Percentiles rank a stretch among this genome's conserved stretches.
phyloP scores from a whole-genome alignment of 1,139 yeast species.

The Taphrina deformans region DNA sequence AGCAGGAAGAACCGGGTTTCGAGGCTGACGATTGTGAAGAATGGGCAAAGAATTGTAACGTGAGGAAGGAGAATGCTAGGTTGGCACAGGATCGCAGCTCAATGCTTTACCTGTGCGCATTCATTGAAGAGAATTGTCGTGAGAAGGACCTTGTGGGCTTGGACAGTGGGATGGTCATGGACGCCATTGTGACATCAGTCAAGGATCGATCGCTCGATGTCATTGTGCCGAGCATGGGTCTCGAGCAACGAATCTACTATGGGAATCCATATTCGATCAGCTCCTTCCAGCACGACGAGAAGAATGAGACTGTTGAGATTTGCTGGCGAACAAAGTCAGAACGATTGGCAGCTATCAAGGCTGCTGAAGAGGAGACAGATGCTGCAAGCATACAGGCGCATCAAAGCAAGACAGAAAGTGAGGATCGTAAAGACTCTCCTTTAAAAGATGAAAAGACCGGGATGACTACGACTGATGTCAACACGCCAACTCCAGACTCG shows the following conservation, averaged over 20 bases:
- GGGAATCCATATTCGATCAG: conserved; percentile 56
- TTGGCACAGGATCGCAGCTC: conserved; percentile 93
- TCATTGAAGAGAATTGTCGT: conserved; percentile 49
- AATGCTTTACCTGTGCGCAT: conserved; percentile 79
- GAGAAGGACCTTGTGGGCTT: conserved; percentile 75
- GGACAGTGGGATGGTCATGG: conserved; percentile 63
- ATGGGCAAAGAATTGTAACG: conserved; percentile 85
- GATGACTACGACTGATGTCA: no score
- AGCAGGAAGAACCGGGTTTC: conserved; percentile 40
- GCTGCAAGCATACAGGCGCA: not conserved
- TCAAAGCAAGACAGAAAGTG: not conserved
- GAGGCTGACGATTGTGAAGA: conserved; percentile 23
- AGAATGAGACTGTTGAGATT: conserved; percentile 8
- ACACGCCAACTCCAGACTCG: no score
- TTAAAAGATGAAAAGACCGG: no score
- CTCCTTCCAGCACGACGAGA: conserved; percentile 15
- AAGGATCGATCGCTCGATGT: conserved; percentile 96
- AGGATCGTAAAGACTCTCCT: no score
- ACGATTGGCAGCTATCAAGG: conserved; percentile 13
- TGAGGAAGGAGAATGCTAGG: conserved; percentile 91
- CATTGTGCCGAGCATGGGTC: conserved; percentile 88
- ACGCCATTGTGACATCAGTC: conserved; percentile 92
- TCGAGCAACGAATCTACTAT: conserved; percentile 95
- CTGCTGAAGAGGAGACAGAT: conserved; percentile 2
- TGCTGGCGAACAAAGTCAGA: conserved; percentile 21